A percentile compares a stretch with the other conserved stretches of the same genome.
These are phyloP conservation scores for Dacryopinax primogenitus DNA, from an alignment of 768 basidiomycete species.

Conservation along the genomic window DNA sequence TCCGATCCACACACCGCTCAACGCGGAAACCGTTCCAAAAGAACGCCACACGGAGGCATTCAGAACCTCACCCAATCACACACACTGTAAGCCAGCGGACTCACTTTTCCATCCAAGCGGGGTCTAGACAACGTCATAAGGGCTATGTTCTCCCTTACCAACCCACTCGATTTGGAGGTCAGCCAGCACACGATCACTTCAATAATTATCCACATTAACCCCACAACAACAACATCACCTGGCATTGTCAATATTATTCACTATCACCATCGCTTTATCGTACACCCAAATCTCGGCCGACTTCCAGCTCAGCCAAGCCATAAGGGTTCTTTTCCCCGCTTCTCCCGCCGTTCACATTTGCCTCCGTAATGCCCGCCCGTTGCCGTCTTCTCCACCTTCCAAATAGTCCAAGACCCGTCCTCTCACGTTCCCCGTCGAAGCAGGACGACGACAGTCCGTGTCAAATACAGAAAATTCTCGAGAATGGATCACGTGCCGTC, in stretches of 20 bases:
- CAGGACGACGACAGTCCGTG: neutral
- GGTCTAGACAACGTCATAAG: slow-evolving; percentile 7
- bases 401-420: slow-evolving; percentile 4
- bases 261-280: no score
- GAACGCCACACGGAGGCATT: slow-evolving; percentile 2
- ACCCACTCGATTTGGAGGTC: no score
- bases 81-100: slow-evolving; percentile 6
- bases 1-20: neutral
- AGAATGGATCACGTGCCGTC: neutral
- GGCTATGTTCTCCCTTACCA: no score
- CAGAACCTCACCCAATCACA: neutral
- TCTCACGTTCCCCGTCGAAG: neutral
- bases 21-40: slow-evolving; percentile 8
- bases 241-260: no score
- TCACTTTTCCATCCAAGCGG: neutral
- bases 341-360: neutral
- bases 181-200: no score
- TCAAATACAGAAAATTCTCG: slow-evolving; percentile 8
- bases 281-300: slow-evolving; percentile 2
- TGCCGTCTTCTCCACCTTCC: neutral
- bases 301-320: neutral
- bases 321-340: neutral
- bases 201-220: no score
- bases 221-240: no score
- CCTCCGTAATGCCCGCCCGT: neutral